A percentile compares a stretch with the other conserved stretches of the same genome.
These are phyloP conservation scores for Cynara cardunculus DNA, from an alignment of 129 eudicot species.

Conservation along the genomic window DNA sequence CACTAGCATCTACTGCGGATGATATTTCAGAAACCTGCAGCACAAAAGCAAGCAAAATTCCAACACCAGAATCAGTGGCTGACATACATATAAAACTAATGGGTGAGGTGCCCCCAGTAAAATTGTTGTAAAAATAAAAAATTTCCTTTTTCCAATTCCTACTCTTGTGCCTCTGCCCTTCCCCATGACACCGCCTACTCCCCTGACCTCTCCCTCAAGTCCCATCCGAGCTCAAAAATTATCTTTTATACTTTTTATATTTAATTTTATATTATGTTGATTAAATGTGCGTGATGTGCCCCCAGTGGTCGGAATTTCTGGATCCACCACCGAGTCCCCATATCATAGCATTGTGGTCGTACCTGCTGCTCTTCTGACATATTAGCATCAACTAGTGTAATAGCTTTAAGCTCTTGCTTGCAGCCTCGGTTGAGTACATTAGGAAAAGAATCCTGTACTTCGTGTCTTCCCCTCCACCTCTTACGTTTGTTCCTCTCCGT, in stretches of 20 bases:
- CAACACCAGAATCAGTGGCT: neutral
- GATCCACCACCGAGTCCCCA: neutral
- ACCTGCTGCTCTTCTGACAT: constrained; percentile 37
- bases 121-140: neutral
- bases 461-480: constrained; percentile 93
- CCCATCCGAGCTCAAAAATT: neutral
- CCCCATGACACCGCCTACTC: neutral
- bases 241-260: neutral
- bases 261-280: neutral
- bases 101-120: neutral
- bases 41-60: constrained; percentile 2
- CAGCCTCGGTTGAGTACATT: constrained; percentile 31
- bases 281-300: too few species aligned
- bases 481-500: constrained; percentile 79
- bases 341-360: neutral
- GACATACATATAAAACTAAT: neutral
- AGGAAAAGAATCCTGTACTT: constrained; percentile 27
- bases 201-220: neutral
- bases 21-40: constrained; percentile 46
- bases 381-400: constrained; percentile 21
- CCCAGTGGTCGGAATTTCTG: too few species aligned
- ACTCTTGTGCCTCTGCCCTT: neutral
- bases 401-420: constrained; percentile 31
- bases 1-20: constrained; percentile 26
- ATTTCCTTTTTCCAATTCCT: neutral